Conservation (phyloP, 2,329 filamentous ascomycete genomes). For the Colletotrichum sp. region DNA sequence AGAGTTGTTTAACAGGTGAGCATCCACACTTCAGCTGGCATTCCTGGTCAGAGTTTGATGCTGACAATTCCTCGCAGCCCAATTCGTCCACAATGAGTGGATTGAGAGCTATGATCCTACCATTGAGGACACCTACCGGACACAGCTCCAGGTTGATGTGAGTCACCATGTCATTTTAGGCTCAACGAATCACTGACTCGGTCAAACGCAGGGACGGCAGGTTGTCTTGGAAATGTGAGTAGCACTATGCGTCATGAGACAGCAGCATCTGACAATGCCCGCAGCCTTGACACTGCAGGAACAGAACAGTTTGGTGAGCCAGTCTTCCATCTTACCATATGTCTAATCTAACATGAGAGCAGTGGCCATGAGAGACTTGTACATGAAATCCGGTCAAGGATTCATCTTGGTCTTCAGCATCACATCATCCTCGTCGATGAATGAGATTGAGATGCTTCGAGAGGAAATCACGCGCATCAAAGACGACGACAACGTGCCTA, state of each 20-base stretch:
- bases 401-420: conserved; percentile 94
- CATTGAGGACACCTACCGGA: conserved; percentile 79
- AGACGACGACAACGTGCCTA: conserved; percentile 82
- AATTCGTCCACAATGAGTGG: conserved; percentile 95
- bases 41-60: neutral
- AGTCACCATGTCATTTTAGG: conserved; percentile 40
- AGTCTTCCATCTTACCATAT: neutral
- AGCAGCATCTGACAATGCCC: conserved; percentile 28
- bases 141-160: conserved; percentile 83
- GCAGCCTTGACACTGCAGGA: conserved; percentile 83
- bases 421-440: conserved; percentile 81
- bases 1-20: conserved; percentile 88
- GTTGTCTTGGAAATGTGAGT: conserved; percentile 87
- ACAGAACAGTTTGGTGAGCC: conserved; percentile 90
- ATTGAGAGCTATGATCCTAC: conserved; percentile 87
- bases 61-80: conserved; percentile 58
- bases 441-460: conserved; percentile 79
- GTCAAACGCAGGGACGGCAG: conserved; percentile 72
- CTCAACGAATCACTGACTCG: conserved; percentile 32
- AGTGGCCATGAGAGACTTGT: conserved; percentile 77
- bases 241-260: neutral
- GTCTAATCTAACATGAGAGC: neutral
- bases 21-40: neutral
- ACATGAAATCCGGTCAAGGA: conserved; percentile 93
- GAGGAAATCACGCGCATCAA: conserved; percentile 94